Base-by-base conservation (phyloP, 768 basidiomycete genomes). In the Paxillus involutus region DNA sequence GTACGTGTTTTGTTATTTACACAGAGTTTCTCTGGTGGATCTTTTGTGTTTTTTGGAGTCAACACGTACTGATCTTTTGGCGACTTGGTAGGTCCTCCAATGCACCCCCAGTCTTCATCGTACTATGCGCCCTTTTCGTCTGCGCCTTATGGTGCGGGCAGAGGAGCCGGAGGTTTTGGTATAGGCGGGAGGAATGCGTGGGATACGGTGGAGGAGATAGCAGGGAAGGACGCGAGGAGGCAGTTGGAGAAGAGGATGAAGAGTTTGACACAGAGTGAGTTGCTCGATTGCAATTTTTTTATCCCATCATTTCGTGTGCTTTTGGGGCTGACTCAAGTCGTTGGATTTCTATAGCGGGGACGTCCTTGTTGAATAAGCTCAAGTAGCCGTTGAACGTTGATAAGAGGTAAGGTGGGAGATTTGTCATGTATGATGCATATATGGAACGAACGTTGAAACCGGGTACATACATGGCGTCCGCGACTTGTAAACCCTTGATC, bases 141-240 rank as follows among this genome's bases (percentile, higher is more conserved):
- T 41, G 52, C n/a, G 24, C 35, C 19, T 12, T 26, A 5, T n/a
- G 24, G 41, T 35, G 50, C 52, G 9, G 30, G 21, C 1, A 21
- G 40, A 5, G 39, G 51, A 1, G 30, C 60, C 4, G 55, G 57
- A 0, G 50, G 51, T 0, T 37, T 42, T 45, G 40, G 17, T 48
- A 16, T 51, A 19, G 50, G 4, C 9, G 56, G 78, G 32, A 75
- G 70, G 29, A 71, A 70, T 59, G 83, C 83, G 40, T 59, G 77
- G 59, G 75, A 66, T 55, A 74, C 77, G n/a, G 74, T 87, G 17
- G 84, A 84, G 63, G 80, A 75, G 53, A 67, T 85, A 30, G 81
- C 81, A 16, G 83, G 85, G 4, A 74, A 72, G 59, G 77, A 76
- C 51, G 77, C 76, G 41, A 68, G 79, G 39, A 65, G 68, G 33